phyloP scores from a whole-genome alignment of 2,329 filamentous ascomycete genomes.

The Fusarium sp. region DNA sequence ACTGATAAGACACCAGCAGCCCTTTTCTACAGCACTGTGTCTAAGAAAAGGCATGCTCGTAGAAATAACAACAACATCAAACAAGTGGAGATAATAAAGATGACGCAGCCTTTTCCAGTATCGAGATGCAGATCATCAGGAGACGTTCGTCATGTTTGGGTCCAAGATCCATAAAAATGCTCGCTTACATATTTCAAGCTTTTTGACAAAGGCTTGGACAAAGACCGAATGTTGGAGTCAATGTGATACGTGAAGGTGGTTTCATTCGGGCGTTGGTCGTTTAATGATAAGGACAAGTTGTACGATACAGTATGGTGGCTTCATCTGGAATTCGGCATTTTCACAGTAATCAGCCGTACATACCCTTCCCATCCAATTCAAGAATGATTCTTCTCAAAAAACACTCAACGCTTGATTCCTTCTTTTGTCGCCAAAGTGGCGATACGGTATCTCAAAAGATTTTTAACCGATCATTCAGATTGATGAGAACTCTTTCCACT shows the following conservation, averaged over 20 bases:
- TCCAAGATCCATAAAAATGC: conserved; percentile 5
- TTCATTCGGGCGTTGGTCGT: neutral
- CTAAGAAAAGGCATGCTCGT: too few relatives aligned
- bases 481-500: neutral
- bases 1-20: neutral
- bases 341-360: too few relatives aligned
- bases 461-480: neutral
- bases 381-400: too few relatives aligned
- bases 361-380: too few relatives aligned
- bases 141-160: neutral
- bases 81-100: conserved; percentile 3
- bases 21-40: too few relatives aligned
- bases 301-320: too few relatives aligned
- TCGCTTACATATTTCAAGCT: conserved; percentile 6
- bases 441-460: neutral
- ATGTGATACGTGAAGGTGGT: neutral
- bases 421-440: too few relatives aligned
- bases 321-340: too few relatives aligned
- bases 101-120: neutral
- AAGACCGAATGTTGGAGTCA: neutral
- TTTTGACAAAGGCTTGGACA: neutral
- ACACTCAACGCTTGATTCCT: too few relatives aligned
- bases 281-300: neutral
- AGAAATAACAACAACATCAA: neutral
- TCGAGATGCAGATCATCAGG: conserved; percentile 17